Evolutionary conservation across 1,139 yeast species (phyloP).

Genomic region (Debaryomycetaceae sp.): DNA sequence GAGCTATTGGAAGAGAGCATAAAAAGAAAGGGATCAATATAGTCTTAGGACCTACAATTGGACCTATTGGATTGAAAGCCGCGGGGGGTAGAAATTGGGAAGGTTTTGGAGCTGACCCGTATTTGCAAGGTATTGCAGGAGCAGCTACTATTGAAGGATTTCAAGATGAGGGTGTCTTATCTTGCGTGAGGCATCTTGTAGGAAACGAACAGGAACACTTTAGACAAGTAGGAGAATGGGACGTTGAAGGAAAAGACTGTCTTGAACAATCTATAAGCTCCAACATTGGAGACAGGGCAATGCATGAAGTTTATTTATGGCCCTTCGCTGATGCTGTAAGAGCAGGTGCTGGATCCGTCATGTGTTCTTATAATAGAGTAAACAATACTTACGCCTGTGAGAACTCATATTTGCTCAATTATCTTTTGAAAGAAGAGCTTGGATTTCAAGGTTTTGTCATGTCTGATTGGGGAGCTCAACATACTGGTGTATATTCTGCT

Average conservation of each 20-base stretch:
- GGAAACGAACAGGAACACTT: slow-evolving; percentile 67
- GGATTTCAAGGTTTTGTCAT: slow-evolving; percentile 69
- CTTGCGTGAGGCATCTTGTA: slow-evolving; percentile 52
- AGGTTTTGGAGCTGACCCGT: slow-evolving; percentile 63
- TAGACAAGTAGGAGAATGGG: slow-evolving; percentile 59
- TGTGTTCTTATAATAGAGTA: slow-evolving; percentile 61
- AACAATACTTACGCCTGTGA: slow-evolving; percentile 62
- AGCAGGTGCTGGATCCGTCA: slow-evolving; percentile 60
- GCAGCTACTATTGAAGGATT: slow-evolving; percentile 54
- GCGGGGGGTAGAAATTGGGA: slow-evolving; percentile 69
- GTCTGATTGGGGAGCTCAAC: slow-evolving; percentile 67
- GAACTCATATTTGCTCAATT: slow-evolving; percentile 54
- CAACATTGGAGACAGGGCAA: slow-evolving; percentile 57
- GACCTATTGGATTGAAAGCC: slow-evolving; percentile 63
- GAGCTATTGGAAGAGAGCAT: slow-evolving; percentile 57
- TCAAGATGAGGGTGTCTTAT: slow-evolving; percentile 57
- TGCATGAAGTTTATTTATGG: slow-evolving; percentile 65
- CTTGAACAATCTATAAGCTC: slow-evolving; percentile 40
- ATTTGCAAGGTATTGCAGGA: slow-evolving; percentile 56
- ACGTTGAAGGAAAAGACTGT: slow-evolving; percentile 41
- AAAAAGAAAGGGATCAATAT: slow-evolving; percentile 58
- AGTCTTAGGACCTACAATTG: slow-evolving; percentile 59
- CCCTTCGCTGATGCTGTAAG: slow-evolving; percentile 63
- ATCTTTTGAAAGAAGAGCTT: slow-evolving; percentile 56
- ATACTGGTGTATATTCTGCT: slow-evolving; percentile 54